Conservation (phyloP, 192 early-diverging fungal species). For the Phlyctochytrium planicorne region DNA sequence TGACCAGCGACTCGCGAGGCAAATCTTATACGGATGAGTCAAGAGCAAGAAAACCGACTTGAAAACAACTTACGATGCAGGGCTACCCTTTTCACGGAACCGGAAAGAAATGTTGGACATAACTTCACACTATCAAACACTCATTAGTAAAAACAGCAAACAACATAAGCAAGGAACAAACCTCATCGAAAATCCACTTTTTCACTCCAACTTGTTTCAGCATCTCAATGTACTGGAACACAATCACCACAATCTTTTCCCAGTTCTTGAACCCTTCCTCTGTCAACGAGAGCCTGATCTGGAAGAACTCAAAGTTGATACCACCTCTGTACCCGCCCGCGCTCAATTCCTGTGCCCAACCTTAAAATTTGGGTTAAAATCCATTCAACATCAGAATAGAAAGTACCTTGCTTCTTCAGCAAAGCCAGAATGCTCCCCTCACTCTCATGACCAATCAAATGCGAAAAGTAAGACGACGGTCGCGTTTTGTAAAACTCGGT, state of each 20-base stretch:
- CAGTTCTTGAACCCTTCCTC: slow-evolving; percentile 73
- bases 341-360: slow-evolving; percentile 82
- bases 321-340: slow-evolving; percentile 65
- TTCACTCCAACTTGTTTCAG: slow-evolving; percentile 68
- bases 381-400: no score
- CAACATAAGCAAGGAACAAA: slow-evolving; percentile 27
- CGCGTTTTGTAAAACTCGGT: slow-evolving; percentile 48
- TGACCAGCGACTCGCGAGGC: slow-evolving; percentile 67
- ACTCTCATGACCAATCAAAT: slow-evolving; percentile 91
- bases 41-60: neutral
- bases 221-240: slow-evolving; percentile 92
- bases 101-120: slow-evolving; percentile 51
- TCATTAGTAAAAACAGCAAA: neutral
- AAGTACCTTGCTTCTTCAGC: slow-evolving; percentile 81
- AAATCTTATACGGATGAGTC: slow-evolving; percentile 34
- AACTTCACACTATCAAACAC: slow-evolving; percentile 8
- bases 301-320: slow-evolving; percentile 79
- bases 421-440: slow-evolving; percentile 81
- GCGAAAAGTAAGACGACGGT: slow-evolving; percentile 77
- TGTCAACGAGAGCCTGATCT: slow-evolving; percentile 80
- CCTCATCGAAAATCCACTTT: slow-evolving; percentile 82
- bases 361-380: no score
- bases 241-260: slow-evolving; percentile 72
- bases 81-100: slow-evolving; percentile 67
- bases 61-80: slow-evolving; percentile 14